Evolutionary conservation across 169 alveolate species (phyloP).

Genomic region (Cryptosporidium andersoni): DNA sequence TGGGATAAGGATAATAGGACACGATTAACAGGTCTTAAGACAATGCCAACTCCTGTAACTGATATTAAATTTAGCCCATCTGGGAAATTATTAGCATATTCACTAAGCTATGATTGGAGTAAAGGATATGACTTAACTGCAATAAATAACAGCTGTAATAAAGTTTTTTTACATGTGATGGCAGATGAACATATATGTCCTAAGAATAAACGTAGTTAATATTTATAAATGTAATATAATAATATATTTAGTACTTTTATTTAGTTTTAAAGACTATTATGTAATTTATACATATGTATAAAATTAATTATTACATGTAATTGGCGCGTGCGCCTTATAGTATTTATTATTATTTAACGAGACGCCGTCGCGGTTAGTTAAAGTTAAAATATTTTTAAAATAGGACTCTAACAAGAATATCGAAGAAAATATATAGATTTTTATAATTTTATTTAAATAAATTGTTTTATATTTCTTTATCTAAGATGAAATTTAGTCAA

Average conservation of each 20-base stretch:
- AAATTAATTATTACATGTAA: too few species aligned
- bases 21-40: slow-evolving; percentile 83
- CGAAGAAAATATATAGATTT: neutral
- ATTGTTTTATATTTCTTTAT: neutral
- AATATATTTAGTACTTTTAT: neutral
- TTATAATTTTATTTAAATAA: neutral
- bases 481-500: slow-evolving; percentile 57
- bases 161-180: slow-evolving; percentile 60
- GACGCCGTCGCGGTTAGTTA: slow-evolving; percentile 2
- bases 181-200: slow-evolving; percentile 67
- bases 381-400: neutral
- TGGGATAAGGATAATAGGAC: slow-evolving; percentile 92
- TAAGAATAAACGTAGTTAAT: slow-evolving; percentile 39
- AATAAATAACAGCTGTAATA: slow-evolving; percentile 57
- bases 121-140: slow-evolving; percentile 75
- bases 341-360: neutral
- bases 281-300: neutral
- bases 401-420: neutral
- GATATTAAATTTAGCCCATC: slow-evolving; percentile 80
- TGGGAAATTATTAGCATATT: slow-evolving; percentile 85
- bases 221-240: neutral
- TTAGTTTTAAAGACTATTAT: neutral
- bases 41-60: slow-evolving; percentile 82
- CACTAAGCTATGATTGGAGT: slow-evolving; percentile 86
- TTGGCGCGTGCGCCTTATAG: too few species aligned